Base-by-base conservation (phyloP, 1,284 basidiomycete genomes). In the Paramarasmius palmivorus region DNA sequence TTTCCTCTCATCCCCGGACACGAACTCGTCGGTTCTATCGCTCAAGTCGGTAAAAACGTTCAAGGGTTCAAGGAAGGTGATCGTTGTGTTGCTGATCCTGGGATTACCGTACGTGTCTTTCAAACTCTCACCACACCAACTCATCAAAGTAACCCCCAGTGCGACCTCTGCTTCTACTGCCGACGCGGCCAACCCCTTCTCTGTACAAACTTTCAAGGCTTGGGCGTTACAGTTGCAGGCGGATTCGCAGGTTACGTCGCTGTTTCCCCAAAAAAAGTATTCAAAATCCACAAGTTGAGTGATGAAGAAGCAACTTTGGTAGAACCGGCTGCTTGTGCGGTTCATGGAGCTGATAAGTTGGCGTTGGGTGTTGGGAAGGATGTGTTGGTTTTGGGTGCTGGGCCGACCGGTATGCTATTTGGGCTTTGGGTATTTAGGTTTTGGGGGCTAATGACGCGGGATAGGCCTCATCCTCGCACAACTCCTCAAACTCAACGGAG, bases 191-290 rank as follows among this genome's bases (percentile, higher is more conserved):
- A 86, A 71, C 74, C 81, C 53, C 68, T 90, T 62, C 66, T 90
- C 65, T 95, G 92, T 70, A 88, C 92, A 71, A 82, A 90, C 72
- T 92, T 92, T 69, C 74, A 82, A 50, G 83, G 86, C 29, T 76
- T 86, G 14, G 92, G 92, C 48, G 88, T 93, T 45, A 89, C 84
- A 45, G 68, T 79, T 15, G 2, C 9, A 17, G 92, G 92, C 54
- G 92, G 91, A n/a, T 94, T 95, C 65, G 88, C 91, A 38, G 90
- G 92, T 68, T 93, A 93, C 71, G 82, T 92, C 63, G 81, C 78
- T 53, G 89, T 87, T 90, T 70, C 10, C 39, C 12, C 19, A 10
- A 71, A 74, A 63, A 81, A 81, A 65, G 66, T 77, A 56, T 85
- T 79, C 75, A 79, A 79, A 67, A 81, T 85, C 70, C 66, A 81